These are phyloP conservation scores for Ophiognomonia clavigignenti-juglandacearum DNA, from an alignment of 2,329 filamentous ascomycete genomes.

Conservation along the genomic window DNA sequence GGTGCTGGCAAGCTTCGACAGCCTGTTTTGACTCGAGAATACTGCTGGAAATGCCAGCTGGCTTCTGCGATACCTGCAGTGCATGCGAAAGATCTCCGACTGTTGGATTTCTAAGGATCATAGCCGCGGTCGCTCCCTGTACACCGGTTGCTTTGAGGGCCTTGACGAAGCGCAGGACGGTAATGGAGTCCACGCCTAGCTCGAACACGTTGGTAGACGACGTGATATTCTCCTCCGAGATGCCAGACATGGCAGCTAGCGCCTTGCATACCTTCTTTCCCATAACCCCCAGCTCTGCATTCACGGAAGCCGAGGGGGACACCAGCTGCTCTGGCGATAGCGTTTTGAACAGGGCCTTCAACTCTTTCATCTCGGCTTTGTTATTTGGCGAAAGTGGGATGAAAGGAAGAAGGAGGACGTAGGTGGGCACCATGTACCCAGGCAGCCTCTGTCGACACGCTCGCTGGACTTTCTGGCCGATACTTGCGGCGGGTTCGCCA, in stretches of 20 bases:
- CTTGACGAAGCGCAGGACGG: conserved; percentile 65
- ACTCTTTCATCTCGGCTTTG: conserved; percentile 71
- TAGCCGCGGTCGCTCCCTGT: conserved; percentile 53
- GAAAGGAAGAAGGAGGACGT: conserved; percentile 65
- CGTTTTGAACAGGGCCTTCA: conserved; percentile 61
- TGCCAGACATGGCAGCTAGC: conserved; percentile 48
- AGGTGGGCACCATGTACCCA: conserved; percentile 86
- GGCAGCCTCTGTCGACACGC: conserved; percentile 69
- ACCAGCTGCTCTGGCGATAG: conserved; percentile 60
- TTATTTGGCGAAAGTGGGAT: conserved; percentile 86
- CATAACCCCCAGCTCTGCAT: conserved; percentile 23
- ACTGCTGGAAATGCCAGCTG: conserved; percentile 14
- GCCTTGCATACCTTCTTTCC: conserved; percentile 46
- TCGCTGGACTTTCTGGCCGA: conserved; percentile 45
- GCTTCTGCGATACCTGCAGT: conserved; percentile 22
- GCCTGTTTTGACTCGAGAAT: conserved; percentile 50
- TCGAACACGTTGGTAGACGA: conserved; percentile 71
- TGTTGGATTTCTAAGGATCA: conserved; percentile 60
- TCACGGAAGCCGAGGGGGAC: conserved; percentile 36
- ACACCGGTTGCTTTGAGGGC: conserved; percentile 61
- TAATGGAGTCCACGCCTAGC: conserved; percentile 83
- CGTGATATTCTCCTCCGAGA: conserved; percentile 38
- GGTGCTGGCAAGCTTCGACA: conserved; percentile 61
- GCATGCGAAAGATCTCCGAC: conserved; percentile 41
- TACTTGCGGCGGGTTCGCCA: conserved; percentile 28